A percentile compares a stretch with the other conserved stretches of the same genome.
Conservation (phyloP, 176 grass and related monocot species). For the Cenchrus purpureus region DNA sequence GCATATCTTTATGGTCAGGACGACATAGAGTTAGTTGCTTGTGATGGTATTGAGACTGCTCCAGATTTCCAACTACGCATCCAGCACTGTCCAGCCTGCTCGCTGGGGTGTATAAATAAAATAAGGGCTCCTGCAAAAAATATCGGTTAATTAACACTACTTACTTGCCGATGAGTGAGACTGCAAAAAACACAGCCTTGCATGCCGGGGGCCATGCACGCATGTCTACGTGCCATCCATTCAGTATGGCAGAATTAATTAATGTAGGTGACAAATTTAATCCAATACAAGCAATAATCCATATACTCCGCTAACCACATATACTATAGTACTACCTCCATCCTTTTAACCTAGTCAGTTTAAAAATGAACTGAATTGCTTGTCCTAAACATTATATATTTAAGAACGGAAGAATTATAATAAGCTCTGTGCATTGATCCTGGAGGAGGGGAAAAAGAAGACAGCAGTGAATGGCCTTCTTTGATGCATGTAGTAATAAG, state of each 20-base stretch:
- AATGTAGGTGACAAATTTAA: neutral
- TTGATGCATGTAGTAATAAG: neutral
- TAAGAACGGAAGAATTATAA: too few species aligned
- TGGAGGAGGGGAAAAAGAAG: neutral
- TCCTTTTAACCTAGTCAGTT: too few species aligned
- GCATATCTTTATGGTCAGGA: too few species aligned
- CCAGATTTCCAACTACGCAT: neutral
- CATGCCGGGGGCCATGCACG: neutral
- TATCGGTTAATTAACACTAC: neutral
- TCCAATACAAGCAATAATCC: neutral
- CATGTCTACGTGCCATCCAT: slow-evolving; percentile 8
- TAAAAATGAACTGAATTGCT: too few species aligned
- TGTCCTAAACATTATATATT: too few species aligned
- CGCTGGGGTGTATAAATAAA: slow-evolving; percentile 8
- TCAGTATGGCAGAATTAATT: neutral
- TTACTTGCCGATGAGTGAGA: slow-evolving; percentile 8
- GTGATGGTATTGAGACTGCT: neutral
- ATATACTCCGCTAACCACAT: neutral
- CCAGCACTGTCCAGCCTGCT: neutral
- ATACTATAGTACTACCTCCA: neutral
- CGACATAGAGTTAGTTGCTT: neutral
- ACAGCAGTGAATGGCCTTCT: too few species aligned
- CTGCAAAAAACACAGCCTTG: slow-evolving; percentile 27
- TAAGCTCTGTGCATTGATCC: neutral
- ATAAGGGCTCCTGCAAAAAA: slow-evolving; percentile 1